These are phyloP conservation scores for Colletotrichum euphorbiae DNA, from an alignment of 2,329 filamentous ascomycete genomes.

Conservation along the genomic window DNA sequence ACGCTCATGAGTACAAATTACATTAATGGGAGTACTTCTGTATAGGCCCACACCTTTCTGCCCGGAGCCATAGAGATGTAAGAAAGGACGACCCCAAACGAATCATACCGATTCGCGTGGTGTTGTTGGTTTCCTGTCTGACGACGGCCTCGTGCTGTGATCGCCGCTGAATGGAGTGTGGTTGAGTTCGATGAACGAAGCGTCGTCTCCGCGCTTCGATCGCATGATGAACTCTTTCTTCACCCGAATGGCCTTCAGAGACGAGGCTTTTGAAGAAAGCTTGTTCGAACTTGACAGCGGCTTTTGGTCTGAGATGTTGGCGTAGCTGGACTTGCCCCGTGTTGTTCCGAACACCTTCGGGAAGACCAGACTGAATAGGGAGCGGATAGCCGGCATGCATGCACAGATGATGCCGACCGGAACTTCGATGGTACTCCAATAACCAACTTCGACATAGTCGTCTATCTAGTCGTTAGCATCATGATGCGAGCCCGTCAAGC, in stretches of 20 bases:
- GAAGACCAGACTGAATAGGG: constrained; percentile 50
- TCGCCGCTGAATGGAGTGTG: constrained; percentile 11
- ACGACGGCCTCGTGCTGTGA: constrained; percentile 10
- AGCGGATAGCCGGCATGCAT: constrained; percentile 46
- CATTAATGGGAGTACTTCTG: constrained; percentile 17
- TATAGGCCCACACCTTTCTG: constrained; percentile 14
- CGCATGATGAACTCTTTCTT: constrained; percentile 30
- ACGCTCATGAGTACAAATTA: constrained; percentile 17
- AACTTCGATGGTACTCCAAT: constrained; percentile 39
- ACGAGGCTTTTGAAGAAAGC: constrained; percentile 8
- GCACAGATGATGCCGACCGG: constrained; percentile 37
- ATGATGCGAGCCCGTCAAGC: constrained; percentile 42
- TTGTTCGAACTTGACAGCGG: constrained; percentile 11
- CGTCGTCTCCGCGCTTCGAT: constrained; percentile 28
- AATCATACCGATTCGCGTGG: constrained; percentile 20
- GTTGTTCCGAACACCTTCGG: constrained; percentile 48
- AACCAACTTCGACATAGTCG: constrained; percentile 33
- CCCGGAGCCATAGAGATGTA: neutral
- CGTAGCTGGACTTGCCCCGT: constrained; percentile 39
- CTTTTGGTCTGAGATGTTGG: constrained; percentile 21
- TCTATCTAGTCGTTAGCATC: constrained; percentile 47
- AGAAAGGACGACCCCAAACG: neutral
- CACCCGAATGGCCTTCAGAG: constrained; percentile 11
- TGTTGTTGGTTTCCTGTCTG: constrained; percentile 14
- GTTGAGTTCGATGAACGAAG: constrained; percentile 17